phyloP scores from a whole-genome alignment of 2,329 filamentous ascomycete genomes.

The Hortaea werneckii region DNA sequence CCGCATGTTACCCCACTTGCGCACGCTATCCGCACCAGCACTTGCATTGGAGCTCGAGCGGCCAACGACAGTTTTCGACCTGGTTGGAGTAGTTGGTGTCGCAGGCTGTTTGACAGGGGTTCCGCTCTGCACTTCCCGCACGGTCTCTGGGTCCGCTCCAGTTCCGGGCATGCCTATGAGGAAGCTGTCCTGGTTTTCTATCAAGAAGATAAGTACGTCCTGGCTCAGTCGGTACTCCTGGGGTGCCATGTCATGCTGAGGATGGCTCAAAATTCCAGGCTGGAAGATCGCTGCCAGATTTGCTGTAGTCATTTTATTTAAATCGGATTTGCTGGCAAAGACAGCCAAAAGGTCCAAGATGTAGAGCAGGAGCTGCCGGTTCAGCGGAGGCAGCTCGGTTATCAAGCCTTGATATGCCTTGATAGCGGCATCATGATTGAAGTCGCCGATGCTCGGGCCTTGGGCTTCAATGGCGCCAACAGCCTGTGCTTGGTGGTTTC shows the following conservation, averaged over 20 bases:
- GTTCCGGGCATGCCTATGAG: conserved; percentile 97
- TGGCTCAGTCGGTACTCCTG: conserved; percentile 91
- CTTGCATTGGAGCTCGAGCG: conserved; percentile 82
- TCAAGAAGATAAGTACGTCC: conserved; percentile 93
- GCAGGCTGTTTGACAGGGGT: conserved; percentile 42
- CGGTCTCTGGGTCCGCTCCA: conserved; percentile 78
- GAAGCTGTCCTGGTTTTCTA: conserved; percentile 97
- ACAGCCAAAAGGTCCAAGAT: conserved; percentile 92
- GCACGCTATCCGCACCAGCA: conserved; percentile 75
- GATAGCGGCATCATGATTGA: conserved; percentile 68
- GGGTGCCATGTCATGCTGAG: conserved; percentile 87
- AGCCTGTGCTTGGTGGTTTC: conserved; percentile 57
- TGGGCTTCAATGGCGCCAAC: conserved; percentile 55
- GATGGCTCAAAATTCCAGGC: conserved; percentile 89
- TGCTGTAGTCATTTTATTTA: conserved; percentile 92
- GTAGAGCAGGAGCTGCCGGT: conserved; percentile 87
- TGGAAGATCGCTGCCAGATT: conserved; percentile 97
- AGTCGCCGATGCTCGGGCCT: conserved; percentile 61
- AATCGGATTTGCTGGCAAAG: conserved; percentile 90
- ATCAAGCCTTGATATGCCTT: conserved; percentile 78
- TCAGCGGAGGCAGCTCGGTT: conserved; percentile 82
- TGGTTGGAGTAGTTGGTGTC: conserved; percentile 30
- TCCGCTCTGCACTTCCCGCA: conserved; percentile 58
- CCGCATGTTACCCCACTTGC: conserved; percentile 67
- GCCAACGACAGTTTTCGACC: conserved; percentile 49